Base-by-base conservation (phyloP, 129 eudicot genomes). In the Flaveria ramosissima region DNA sequence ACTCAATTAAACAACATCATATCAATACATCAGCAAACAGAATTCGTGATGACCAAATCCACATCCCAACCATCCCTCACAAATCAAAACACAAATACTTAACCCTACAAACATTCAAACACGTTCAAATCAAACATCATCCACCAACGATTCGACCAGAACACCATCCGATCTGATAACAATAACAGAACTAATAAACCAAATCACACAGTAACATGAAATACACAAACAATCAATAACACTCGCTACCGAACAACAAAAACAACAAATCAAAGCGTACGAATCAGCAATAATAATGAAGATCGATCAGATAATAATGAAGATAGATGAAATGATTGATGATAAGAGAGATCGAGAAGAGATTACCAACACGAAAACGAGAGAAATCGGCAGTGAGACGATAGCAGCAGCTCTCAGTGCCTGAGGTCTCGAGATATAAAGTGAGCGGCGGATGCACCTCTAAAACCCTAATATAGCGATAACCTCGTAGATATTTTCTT, bases 381-480 rank as follows among this genome's bases (percentile, higher is more conserved):
- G 75, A 82, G 72, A 17, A 26, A 42, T 32, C 50, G 75, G 81
- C 76, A 32, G 72, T 65, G 27, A 50, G 14, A 32, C 2, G 4
- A 9, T 17, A n/a, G 36, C 46, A 43, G 47, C 57, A 45, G 47
- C 68, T 60, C 77, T 75, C 83, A 68, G 83, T 59, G 71, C 71
- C 30, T 59, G 24, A 6, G 75, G 45, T n/a, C 59, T 30, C n/a
- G 79, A 27, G 77, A 78, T 78, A 78, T 39, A 68, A 77, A 59
- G 73, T 60, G 83, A 73, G 86, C 78, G 83, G 83, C 83, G 70
- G 8, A 20, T 55, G 67, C 27, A n/a, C 24, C 60, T 73, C 57
- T 12, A 55, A 75, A 83, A 83, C 83, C 80, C 83, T 83, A 78
- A 70, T 81, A 48, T 75, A 70, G 39, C 6, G 76, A 39, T 66